Conservation (phyloP, 2,329 filamentous ascomycete genomes). For the Chrysosporium queenslandicum region DNA sequence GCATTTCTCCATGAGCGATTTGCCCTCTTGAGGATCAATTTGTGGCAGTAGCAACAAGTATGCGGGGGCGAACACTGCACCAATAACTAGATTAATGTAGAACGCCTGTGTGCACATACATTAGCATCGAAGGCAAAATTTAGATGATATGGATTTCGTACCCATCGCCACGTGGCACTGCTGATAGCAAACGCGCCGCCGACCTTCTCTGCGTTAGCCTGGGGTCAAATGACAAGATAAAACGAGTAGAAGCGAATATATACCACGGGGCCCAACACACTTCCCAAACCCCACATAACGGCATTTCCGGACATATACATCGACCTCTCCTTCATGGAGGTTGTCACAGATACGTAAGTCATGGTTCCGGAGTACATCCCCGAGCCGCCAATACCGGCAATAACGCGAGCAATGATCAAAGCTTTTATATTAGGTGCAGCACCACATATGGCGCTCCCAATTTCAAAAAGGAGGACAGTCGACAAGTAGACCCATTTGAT, state of each 20-base stretch:
- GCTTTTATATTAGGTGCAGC: slow-evolving; percentile 38
- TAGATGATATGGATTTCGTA: background rate
- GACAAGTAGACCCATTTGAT: slow-evolving; percentile 36
- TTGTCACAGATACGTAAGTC: slow-evolving; percentile 22
- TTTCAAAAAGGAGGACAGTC: slow-evolving; percentile 25
- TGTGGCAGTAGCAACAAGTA: slow-evolving; percentile 36
- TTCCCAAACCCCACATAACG: slow-evolving; percentile 30
- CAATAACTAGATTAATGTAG: slow-evolving; percentile 47
- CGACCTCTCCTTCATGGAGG: slow-evolving; percentile 20
- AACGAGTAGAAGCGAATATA: too few species aligned
- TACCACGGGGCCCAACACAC: slow-evolving; percentile 32
- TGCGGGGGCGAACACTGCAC: slow-evolving; percentile 36
- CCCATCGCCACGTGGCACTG: slow-evolving; percentile 30
- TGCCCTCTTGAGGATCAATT: slow-evolving; percentile 19
- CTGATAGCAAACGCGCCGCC: slow-evolving; percentile 29
- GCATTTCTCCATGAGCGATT: slow-evolving; percentile 18
- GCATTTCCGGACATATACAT: slow-evolving; percentile 31
- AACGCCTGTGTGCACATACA: too few species aligned
- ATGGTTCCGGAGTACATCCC: slow-evolving; percentile 29
- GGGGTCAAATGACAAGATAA: too few species aligned
- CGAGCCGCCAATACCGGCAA: slow-evolving; percentile 27
- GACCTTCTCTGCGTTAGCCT: too few species aligned
- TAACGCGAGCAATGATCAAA: slow-evolving; percentile 37
- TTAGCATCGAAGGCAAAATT: background rate
- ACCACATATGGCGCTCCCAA: slow-evolving; percentile 34